Base-by-base conservation (phyloP, 1,284 basidiomycete genomes). In the Pseudozyma hubeiensis region DNA sequence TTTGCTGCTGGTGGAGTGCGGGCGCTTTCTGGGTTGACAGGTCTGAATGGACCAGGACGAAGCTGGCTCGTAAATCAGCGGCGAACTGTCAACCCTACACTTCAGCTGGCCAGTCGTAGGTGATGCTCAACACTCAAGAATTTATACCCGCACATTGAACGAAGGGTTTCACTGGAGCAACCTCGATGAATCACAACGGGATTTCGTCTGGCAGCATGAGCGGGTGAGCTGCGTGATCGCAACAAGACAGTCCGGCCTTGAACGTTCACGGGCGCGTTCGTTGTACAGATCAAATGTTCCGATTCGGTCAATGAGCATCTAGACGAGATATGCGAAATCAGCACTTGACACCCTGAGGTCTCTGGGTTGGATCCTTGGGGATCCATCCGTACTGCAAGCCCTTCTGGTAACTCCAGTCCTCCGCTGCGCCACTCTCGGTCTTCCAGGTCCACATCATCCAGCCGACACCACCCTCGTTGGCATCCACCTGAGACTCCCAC, bases 361-460 rank as follows among this genome's bases (percentile, higher is more conserved):
- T 53, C 53, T 69, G 29, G 13, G 72, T 74, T 13, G 70, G 75
- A 44, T 80, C 64, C 17, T 46, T 65, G 3, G 78, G 75, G 54
- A 83, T 82, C 76, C 78, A 82, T 34, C 81, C 81, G 39, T 78
- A 66, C 60, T 78, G 70, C 10, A 84, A 60, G 34, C 83, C 79
- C 44, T 79, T 77, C 62, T 81, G 66, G 73, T 84, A 84, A 48
- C 75, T 77, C 80, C 83, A 85, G 17, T 84, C 84, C 51, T 80
- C 78, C 1, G 80, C 79, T n/a, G 53, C 68, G 39, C 66, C 55
- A 10, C 61, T 17, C 56, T 82, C 81, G n/a, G 89, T 90, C 88
- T 92, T 92, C 91, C 91, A 92, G 13, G 91, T 89, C 91, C 91
- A 92, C 81, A 88, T 91, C n/a, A 91, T 86, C 91, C 91, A 93